Conservation (phyloP, 73 alveolate genomes). For the Paramecium biaurelia region DNA sequence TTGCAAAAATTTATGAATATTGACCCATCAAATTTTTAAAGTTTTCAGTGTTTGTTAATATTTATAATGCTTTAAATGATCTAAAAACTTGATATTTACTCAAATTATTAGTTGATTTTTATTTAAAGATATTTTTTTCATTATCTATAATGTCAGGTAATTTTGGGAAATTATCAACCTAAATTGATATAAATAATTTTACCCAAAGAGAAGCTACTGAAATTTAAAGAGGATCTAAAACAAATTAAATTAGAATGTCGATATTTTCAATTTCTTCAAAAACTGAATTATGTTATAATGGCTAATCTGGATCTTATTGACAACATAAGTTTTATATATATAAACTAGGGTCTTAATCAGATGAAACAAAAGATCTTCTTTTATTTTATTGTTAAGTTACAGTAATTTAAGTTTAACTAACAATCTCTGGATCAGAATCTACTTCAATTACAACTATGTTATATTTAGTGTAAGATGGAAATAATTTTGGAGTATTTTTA, state of each 20-base stretch:
- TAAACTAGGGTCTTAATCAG: neutral
- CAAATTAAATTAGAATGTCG: neutral
- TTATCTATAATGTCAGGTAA: neutral
- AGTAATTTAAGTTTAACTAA: neutral
- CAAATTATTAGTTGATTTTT: neutral
- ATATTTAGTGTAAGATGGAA: neutral
- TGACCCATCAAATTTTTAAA: neutral
- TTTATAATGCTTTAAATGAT: neutral
- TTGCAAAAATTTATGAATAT: neutral
- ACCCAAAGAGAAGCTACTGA: neutral
- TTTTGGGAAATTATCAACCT: neutral
- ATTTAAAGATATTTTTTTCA: neutral
- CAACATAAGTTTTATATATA: neutral
- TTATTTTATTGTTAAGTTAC: neutral
- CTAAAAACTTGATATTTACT: neutral
- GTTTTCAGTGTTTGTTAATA: neutral
- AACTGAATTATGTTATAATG: neutral
- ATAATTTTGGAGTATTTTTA: neutral
- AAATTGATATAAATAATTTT: neutral
- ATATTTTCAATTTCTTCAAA: neutral
- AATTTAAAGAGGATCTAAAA: neutral
- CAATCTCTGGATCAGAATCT: neutral
- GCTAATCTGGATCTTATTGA: neutral
- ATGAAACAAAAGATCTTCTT: conserved; percentile 6
- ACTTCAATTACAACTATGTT: neutral